Evolutionary conservation across 768 basidiomycete genomes (phyloP), one percentile per base, ranked within the genome.

Genomic region (Tulasnella sp.): DNA sequence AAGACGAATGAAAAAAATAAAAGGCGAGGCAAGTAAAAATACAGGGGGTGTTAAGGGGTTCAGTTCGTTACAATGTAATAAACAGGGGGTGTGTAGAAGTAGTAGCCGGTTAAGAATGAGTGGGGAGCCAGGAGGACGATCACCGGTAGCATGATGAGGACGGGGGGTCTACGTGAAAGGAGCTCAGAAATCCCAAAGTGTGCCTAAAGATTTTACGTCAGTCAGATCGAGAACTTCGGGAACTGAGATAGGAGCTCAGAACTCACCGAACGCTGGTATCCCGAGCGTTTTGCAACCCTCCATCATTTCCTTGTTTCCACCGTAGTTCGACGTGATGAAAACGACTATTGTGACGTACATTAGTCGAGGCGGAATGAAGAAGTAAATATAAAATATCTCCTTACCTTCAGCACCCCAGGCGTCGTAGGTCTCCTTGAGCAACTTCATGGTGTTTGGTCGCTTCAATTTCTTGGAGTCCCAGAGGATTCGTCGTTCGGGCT

Each of bases 301-400:
- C 89, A 93, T 93, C 80, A 94, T 91, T 83, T 94, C 93, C 19
- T 88, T 87, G 84, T 94, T 94, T 39, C 93, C 93, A 56, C 90
- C 88, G 82, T 89, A 92, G 86, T 94, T 94, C n/a, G 93, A 94
- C 10, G 93, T 94, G 84, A 94, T 92, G 85, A 94, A 93, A 38
- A 94, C 91, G 71, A 94, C 91, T 91, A 44, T 40, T 16, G 56
- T 80, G 3, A 80, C 48, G 78, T 71, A 62, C 24, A 18, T 68
- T 36, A 71, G 34, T 71, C 58, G 10, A 31, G 1, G 36, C 10
- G 3, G 38, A 74, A 48, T 40, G 40, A 79, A n/a, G 44, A 42
- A 74, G 52, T 40, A 40, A 79, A n/a, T 46, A 42, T 74, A 76
- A 81, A 62, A 77, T 72, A 62, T 19, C 16, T 74, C 1, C 36